These are phyloP conservation scores for Chrysanthemum makinoi DNA, from an alignment of 129 eudicot genomes.

Conservation along the genomic window DNA sequence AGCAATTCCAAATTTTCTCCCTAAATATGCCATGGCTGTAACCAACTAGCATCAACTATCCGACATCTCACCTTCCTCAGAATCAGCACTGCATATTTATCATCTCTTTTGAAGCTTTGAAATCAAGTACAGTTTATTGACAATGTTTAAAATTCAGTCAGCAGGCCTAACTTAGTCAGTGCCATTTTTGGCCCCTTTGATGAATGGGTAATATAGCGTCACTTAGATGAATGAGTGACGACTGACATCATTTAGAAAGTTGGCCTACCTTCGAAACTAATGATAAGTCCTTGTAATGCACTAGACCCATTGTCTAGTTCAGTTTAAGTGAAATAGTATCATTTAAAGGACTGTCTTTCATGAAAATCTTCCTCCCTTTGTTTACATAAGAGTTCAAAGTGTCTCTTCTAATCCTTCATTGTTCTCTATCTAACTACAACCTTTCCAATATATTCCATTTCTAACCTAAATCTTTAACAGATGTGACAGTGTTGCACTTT, in stretches of 20 bases:
- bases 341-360: not conserved
- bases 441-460: not conserved
- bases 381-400: not conserved
- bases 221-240: too few relatives aligned
- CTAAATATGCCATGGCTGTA: not conserved
- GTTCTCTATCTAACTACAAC: not conserved
- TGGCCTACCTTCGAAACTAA: too few relatives aligned
- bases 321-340: too few relatives aligned
- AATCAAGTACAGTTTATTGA: too few relatives aligned
- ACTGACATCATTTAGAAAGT: too few relatives aligned
- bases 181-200: too few relatives aligned
- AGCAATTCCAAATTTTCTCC: not conserved
- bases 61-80: too few relatives aligned
- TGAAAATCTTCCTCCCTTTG: conserved; percentile 1
- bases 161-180: too few relatives aligned
- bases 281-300: not conserved
- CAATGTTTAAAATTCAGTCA: too few relatives aligned
- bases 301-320: not conserved
- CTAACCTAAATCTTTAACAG: not conserved
- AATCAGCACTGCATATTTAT: too few relatives aligned
- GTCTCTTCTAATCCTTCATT: not conserved
- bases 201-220: too few relatives aligned
- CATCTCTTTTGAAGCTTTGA: too few relatives aligned
- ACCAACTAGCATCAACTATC: not conserved
- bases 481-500: not conserved